A percentile compares a stretch with the other conserved stretches of the same genome.
Conservation (phyloP, 352 stramenopile genomes). For the Phytophthora colocasiae region DNA sequence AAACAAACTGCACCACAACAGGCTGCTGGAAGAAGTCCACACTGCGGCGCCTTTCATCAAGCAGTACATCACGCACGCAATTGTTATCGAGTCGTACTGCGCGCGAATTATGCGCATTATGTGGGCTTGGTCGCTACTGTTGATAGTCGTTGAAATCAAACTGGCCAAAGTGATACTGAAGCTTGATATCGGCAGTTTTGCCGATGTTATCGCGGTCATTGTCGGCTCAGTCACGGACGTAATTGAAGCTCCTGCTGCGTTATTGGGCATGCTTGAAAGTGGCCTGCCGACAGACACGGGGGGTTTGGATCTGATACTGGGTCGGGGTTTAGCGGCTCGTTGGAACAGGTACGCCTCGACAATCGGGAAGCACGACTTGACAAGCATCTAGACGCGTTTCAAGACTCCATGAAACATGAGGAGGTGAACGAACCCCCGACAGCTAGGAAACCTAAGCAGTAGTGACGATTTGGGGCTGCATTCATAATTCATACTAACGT, state of each 20-base stretch:
- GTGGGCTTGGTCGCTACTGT: neutral
- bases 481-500: neutral
- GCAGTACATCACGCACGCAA: slow-evolving; percentile 7
- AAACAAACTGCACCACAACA: slow-evolving; percentile 9
- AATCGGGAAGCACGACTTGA: slow-evolving; percentile 9
- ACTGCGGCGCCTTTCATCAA: slow-evolving; percentile 13
- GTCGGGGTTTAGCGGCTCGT: no score
- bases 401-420: slow-evolving; percentile 10
- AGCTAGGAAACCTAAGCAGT: neutral
- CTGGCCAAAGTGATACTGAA: slow-evolving; percentile 1
- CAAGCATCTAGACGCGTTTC: neutral
- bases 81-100: slow-evolving; percentile 11
- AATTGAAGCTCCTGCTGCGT: neutral
- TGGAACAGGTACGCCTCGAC: neutral
- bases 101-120: neutral
- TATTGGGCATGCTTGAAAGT: slow-evolving; percentile 11
- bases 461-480: neutral
- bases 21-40: slow-evolving; percentile 9
- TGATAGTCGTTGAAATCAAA: neutral
- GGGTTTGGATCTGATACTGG: neutral
- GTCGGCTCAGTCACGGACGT: slow-evolving; percentile 1
- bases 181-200: neutral
- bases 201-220: slow-evolving; percentile 4
- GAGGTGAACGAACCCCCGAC: slow-evolving; percentile 5
- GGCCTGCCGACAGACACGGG: slow-evolving; percentile 5